Conservation (phyloP, 257 asterid genomes). For the Jasminum sambac region DNA sequence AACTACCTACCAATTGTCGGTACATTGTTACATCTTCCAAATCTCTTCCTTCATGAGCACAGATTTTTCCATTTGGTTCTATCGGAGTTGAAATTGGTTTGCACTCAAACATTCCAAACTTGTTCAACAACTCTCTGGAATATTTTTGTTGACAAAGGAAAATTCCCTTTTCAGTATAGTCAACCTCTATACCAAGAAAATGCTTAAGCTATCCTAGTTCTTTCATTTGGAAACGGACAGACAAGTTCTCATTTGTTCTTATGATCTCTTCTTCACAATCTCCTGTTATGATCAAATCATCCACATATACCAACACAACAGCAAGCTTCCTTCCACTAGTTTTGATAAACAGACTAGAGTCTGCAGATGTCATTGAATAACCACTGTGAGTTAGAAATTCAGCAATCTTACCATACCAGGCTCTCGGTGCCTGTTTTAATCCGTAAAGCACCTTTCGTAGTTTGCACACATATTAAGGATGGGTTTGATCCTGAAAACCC, state of each 20-base stretch:
- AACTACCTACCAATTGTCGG: constrained; percentile 13
- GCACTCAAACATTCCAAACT: neutral
- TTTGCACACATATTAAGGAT: neutral
- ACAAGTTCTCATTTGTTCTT: neutral
- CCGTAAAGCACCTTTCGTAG: constrained; percentile 6
- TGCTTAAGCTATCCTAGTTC: neutral
- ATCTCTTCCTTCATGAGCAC: constrained; percentile 8
- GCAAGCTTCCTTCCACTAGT: neutral
- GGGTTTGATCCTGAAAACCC: too few species aligned
- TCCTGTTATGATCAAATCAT: constrained; percentile 6
- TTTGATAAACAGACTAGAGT: constrained; percentile 12
- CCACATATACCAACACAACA: constrained; percentile 13
- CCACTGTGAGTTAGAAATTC: neutral
- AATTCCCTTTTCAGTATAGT: neutral
- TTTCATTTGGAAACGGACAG: constrained; percentile 3
- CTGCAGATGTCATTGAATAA: neutral
- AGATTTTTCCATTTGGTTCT: neutral
- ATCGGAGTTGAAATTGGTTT: constrained; percentile 1
- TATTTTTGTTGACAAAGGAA: constrained; percentile 3
- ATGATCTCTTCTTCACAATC: neutral
- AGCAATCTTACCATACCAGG: constrained; percentile 16
- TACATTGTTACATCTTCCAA: neutral
- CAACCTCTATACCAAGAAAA: too few species aligned
- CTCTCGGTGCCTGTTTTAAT: constrained; percentile 4
- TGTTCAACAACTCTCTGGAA: neutral